Base-by-base conservation (phyloP, 345 rosid genomes). In the Rhodamnia argentea region DNA sequence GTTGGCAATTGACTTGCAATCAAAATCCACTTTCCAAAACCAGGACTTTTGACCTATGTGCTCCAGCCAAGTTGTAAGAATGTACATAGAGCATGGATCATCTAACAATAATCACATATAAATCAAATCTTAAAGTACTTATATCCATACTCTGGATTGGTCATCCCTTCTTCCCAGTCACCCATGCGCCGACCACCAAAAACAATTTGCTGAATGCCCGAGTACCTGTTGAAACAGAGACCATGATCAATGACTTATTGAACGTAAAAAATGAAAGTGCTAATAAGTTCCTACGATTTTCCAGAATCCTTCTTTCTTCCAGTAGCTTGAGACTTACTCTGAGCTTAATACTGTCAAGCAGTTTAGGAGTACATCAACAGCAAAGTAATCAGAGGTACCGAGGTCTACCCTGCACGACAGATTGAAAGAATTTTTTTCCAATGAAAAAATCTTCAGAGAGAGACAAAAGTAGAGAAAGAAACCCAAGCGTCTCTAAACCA, bases 161-260 rank as follows among this genome's bases (percentile, higher is more conserved):
- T 95, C 99, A 96, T 95, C 83, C 95, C 96, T 85, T 95, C 98
- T 92, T 97, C 98, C 99, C 99, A 96, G 85, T 96, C 99, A 64
- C 97, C 98, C 89, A 96, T 85, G 74, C 90, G 85, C 62, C 89
- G 93, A 53, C 98, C 98, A 55, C 99, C 97, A 76, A 97, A 96
- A 85, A 97, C 95, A 64, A 93, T 92, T 88, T 97, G 98, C 57
- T 96, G 96, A 88, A 97, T 94, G 82, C 98, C 98, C 47, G 92
- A 84, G 87, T 96, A 94, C 87, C 97, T 97, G 94, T 85, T 86
- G 89, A 32, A 59, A 47, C 59, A 29, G 58, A 14, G 18, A 32
- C 20, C 40, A 11, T 52, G 10, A 40, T 56, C 60, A 40, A 70
- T 70, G 40, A 83, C 60, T 2, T 52, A 27, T n/a, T 53, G 15